Percentiles rank a stretch among this genome's conserved stretches.
Conservation (phyloP, 805 yeast species). For the Phaffomyces opuntiae region DNA sequence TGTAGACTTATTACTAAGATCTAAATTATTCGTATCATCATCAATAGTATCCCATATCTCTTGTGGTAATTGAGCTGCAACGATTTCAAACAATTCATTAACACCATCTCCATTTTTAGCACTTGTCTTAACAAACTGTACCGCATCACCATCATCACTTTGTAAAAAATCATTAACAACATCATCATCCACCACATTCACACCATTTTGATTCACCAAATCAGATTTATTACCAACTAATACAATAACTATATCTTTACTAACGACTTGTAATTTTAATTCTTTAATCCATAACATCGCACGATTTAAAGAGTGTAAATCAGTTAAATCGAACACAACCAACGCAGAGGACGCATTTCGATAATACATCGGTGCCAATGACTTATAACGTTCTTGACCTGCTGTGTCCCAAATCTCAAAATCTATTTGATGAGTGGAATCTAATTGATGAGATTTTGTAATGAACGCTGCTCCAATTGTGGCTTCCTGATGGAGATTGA, state of each 20-base stretch:
- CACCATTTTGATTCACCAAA: slow-evolving; percentile 25
- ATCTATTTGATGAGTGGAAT: slow-evolving; percentile 48
- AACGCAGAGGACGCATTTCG: slow-evolving; percentile 78
- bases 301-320: slow-evolving; percentile 60
- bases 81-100: slow-evolving; percentile 30
- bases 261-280: slow-evolving; percentile 62
- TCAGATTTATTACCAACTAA: slow-evolving; percentile 86
- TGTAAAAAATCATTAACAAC: not conserved
- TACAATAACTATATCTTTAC: slow-evolving; percentile 63
- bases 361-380: slow-evolving; percentile 79
- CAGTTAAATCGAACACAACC: slow-evolving; percentile 79
- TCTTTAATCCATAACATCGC: slow-evolving; percentile 93
- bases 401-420: slow-evolving; percentile 87
- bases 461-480: slow-evolving; percentile 83
- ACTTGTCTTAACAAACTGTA: slow-evolving; percentile 16
- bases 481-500: slow-evolving; percentile 67
- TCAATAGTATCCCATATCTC: slow-evolving; percentile 16
- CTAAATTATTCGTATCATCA: slow-evolving; percentile 19
- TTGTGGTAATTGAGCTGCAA: slow-evolving; percentile 42
- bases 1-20: slow-evolving; percentile 18
- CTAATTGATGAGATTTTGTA: slow-evolving; percentile 58
- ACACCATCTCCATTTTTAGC: slow-evolving; percentile 70
- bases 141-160: slow-evolving; percentile 1
- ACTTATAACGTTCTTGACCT: slow-evolving; percentile 74
- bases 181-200: slow-evolving; percentile 19